Conservation (phyloP, 495 filamentous ascomycete genomes). For the Talaromyces thailandensis region DNA sequence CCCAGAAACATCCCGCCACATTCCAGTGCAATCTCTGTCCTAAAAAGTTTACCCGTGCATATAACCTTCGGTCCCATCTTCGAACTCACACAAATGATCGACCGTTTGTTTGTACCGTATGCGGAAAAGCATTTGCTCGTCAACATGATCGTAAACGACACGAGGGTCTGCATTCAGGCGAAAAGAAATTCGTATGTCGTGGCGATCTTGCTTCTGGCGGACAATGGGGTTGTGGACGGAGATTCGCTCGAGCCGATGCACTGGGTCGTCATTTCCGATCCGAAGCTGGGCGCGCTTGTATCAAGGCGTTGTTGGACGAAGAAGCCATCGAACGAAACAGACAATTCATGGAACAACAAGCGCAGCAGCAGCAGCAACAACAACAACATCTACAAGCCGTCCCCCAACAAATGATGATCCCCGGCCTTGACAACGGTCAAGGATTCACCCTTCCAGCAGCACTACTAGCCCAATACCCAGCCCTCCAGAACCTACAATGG, state of each 20-base stretch:
- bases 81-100: slow-evolving; percentile 89
- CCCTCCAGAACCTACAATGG: slow-evolving; percentile 78
- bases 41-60: slow-evolving; percentile 80
- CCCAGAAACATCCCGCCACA: slow-evolving; percentile 91
- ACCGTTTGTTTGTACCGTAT: slow-evolving; percentile 91
- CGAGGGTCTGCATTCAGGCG: slow-evolving; percentile 82
- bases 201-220: slow-evolving; percentile 75
- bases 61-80: slow-evolving; percentile 85
- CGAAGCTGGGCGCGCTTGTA: slow-evolving; percentile 91
- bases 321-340: slow-evolving; percentile 71
- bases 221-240: slow-evolving; percentile 85
- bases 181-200: slow-evolving; percentile 96
- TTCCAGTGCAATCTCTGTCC: slow-evolving; percentile 83
- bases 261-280: slow-evolving; percentile 94
- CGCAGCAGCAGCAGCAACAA: slow-evolving; percentile 20
- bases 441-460: slow-evolving; percentile 76
- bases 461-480: slow-evolving; percentile 84
- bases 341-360: slow-evolving; percentile 51
- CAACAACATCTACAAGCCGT: slow-evolving; percentile 32
- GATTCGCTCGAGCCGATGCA: slow-evolving; percentile 92
- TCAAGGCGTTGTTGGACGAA: slow-evolving; percentile 88
- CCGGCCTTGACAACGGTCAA: slow-evolving; percentile 29
- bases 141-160: slow-evolving; percentile 89
- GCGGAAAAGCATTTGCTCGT: slow-evolving; percentile 92
- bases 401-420: slow-evolving; percentile 31